A percentile compares a stretch with the other conserved stretches of the same genome.
phyloP scores from a whole-genome alignment of 169 alveolate species.

The Plasmodium ovale region DNA sequence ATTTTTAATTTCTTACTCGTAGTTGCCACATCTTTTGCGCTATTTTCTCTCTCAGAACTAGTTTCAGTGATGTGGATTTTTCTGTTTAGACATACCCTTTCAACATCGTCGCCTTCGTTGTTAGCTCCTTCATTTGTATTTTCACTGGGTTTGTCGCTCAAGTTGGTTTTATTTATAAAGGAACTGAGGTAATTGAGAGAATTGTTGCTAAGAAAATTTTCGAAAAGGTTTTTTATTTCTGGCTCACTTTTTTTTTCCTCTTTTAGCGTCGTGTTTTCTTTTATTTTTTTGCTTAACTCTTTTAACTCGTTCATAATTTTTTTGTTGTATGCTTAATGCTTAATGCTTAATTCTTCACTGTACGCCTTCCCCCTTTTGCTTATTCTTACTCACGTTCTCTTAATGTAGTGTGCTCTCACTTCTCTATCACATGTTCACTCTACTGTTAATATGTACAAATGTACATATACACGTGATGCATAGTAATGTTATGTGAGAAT shows the following conservation, averaged over 20 bases:
- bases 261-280: constrained; percentile 52
- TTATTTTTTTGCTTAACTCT: constrained; percentile 63
- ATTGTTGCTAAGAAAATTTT: constrained; percentile 56
- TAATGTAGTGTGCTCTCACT: no score
- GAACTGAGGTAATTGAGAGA: constrained; percentile 72
- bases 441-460: no score
- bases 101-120: background rate
- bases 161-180: constrained; percentile 40
- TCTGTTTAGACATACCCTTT: background rate
- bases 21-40: background rate
- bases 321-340: background rate
- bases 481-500: background rate
- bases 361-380: no score
- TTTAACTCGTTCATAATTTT: constrained; percentile 71
- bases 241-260: constrained; percentile 67
- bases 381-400: background rate
- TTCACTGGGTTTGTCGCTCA: constrained; percentile 23
- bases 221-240: constrained; percentile 71
- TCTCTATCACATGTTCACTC: no score
- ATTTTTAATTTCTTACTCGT: background rate
- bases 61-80: background rate
- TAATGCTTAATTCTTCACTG: background rate
- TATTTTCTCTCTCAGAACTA: background rate
- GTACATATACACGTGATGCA: no score
- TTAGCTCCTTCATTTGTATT: background rate